Evolutionary conservation across 192 early-diverging fungal species (phyloP), one percentile per base, ranked within the genome.

Genomic region (Rhizophlyctis rosea): DNA sequence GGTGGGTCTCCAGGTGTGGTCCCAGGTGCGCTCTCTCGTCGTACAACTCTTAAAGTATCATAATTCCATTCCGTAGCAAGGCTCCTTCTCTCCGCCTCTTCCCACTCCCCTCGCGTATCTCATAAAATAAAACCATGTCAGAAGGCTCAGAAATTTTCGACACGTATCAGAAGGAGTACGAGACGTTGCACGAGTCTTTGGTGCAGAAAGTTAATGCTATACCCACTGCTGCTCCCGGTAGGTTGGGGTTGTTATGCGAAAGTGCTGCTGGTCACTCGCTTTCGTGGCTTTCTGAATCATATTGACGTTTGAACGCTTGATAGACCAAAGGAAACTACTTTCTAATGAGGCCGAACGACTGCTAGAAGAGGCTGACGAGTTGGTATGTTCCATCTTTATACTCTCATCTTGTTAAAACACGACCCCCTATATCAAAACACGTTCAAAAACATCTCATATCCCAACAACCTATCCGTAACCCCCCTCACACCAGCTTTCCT

Each of bases 291-390:
- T 18, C 9, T 18, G 7, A 44, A 44, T 44, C 39, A 44, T n/a
- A 44, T 44, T 13, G 39, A 13, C 39, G 7, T 7, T 44, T 44
- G 39, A 44, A 7, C n/a, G 57, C 27, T 51, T 53, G 35, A 34
- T 73, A 90, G 90, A 93, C 60, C 71, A 84, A 69, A 76, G 84
- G 59, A 93, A 92, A 65, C 80, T 84, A 13, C 81, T 89, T 21
- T 66, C 85, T 39, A 90, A 88, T 54, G 87, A 90, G 14, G 76
- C 86, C 25, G 86, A 92, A 65, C 78, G 92, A 60, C 91, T 94
- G 68, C 72, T 95, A 27, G 90, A 92, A 30, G 95, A 98, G 67
- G 89, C 88, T 3, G 87, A 88, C 61, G 95, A 96, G 62, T 91
- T 98, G 57, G 90, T 92, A 84, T 34, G 7, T 44, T 7, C 39